phyloP scores from a whole-genome alignment of 768 basidiomycete genomes.

The Collybia mongolica region DNA sequence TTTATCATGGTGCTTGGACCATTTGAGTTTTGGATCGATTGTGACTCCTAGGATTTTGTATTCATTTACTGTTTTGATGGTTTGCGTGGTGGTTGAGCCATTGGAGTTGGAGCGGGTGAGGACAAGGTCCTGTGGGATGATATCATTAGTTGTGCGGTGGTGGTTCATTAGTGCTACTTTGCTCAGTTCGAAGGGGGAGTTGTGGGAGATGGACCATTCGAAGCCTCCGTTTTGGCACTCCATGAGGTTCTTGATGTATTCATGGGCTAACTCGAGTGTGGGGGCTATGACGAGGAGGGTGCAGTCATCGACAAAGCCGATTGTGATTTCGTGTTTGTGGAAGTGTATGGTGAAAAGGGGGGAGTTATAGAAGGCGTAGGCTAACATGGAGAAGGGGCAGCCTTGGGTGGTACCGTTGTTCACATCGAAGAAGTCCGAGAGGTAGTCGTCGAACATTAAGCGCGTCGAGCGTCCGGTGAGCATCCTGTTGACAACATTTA shows the following conservation, averaged over 20 bases:
- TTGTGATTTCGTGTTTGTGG: conserved; percentile 14
- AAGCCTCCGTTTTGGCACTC: no score
- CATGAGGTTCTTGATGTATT: conserved; percentile 21
- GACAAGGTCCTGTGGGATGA: no score
- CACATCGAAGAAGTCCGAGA: conserved; percentile 15
- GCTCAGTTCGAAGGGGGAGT: conserved; percentile 8
- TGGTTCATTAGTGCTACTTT: conserved; percentile 29
- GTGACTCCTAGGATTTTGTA: neutral
- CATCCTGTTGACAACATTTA: no score
- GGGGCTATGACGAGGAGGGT: conserved; percentile 19
- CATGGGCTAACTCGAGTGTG: neutral
- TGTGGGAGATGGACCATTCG: neutral
- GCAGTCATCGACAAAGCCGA: conserved; percentile 29
- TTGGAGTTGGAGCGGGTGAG: no score
- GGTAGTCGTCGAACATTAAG: neutral
- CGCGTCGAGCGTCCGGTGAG: neutral
- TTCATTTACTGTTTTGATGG: no score
- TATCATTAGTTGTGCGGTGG: no score
- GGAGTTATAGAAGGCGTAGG: neutral
- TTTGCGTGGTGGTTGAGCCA: no score
- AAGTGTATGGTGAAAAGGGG: no score
- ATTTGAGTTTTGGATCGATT: conserved; percentile 2
- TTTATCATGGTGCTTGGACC: conserved; percentile 10
- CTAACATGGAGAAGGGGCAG: conserved; percentile 18
- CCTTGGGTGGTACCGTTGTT: conserved; percentile 26